A percentile compares a stretch with the other conserved stretches of the same genome.
Conservation (phyloP, 441 rosid genomes). For the Croton setiger region DNA sequence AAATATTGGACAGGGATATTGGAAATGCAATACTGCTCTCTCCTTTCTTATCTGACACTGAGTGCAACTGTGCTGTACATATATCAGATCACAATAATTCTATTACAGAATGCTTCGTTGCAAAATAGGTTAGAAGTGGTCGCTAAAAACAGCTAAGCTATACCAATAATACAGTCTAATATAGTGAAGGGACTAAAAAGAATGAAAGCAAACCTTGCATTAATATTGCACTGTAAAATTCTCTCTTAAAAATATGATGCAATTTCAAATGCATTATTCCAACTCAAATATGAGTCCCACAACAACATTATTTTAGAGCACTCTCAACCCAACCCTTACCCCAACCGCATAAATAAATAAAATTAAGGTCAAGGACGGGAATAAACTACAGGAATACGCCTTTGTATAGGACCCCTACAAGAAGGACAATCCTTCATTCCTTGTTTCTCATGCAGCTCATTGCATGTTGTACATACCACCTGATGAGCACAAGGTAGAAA, state of each 20-base stretch:
- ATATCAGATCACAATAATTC: too few species aligned
- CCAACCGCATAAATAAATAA: constrained; percentile 19
- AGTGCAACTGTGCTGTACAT: background rate
- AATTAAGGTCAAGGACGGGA: constrained; percentile 38
- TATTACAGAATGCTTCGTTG: too few species aligned
- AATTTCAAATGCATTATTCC: constrained; percentile 44
- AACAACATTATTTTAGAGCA: constrained; percentile 12
- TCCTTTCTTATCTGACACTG: background rate
- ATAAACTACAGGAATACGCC: constrained; percentile 59
- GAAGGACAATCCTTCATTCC: constrained; percentile 98
- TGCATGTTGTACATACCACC: constrained; percentile 77
- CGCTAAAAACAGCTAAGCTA: too few species aligned
- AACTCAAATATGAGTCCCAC: constrained; percentile 31
- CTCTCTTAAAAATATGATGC: constrained; percentile 18
- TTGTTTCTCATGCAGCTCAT: constrained; percentile 88
- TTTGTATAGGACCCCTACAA: constrained; percentile 74
- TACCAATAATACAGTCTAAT: background rate
- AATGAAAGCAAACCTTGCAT: background rate
- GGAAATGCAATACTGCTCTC: constrained; percentile 14
- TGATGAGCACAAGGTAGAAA: constrained; percentile 95
- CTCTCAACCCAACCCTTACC: constrained; percentile 23
- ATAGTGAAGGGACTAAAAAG: constrained; percentile 18
- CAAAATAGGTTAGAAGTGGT: too few species aligned
- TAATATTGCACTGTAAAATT: constrained; percentile 16
- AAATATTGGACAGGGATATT: constrained; percentile 17